A percentile compares a stretch with the other conserved stretches of the same genome.
Conservation (phyloP, 495 filamentous ascomycete species). For the Saxophila tyrrhenica region DNA sequence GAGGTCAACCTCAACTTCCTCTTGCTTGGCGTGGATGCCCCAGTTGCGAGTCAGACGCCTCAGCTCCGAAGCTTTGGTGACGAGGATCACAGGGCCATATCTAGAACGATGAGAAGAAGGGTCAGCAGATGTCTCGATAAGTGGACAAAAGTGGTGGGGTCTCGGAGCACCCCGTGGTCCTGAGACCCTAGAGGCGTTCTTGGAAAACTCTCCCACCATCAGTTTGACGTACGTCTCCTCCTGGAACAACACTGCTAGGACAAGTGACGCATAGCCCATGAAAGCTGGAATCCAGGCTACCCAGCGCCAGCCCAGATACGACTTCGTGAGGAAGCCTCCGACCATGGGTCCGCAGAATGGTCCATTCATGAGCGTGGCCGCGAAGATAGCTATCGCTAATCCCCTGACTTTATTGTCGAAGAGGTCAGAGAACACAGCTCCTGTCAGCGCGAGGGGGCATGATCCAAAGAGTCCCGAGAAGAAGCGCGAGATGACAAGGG, state of each 20-base stretch:
- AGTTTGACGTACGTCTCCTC: conserved; percentile 58
- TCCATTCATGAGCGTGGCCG: conserved; percentile 21
- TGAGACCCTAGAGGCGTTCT: too few species aligned
- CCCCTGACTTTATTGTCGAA: conserved; percentile 30
- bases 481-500: conserved; percentile 41
- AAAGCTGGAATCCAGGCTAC: conserved; percentile 55
- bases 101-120: too few species aligned
- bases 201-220: too few species aligned
- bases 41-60: conserved; percentile 52
- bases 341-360: conserved; percentile 25
- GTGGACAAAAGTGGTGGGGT: too few species aligned
- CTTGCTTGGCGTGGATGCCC: conserved; percentile 46
- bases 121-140: too few species aligned
- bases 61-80: conserved; percentile 42
- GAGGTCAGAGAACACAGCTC: conserved; percentile 39
- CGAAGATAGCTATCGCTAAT: conserved; percentile 15
- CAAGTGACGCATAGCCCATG: conserved; percentile 38
- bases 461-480: conserved; percentile 41
- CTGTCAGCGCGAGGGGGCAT: conserved; percentile 39
- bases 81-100: conserved; percentile 43
- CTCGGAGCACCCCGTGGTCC: too few species aligned
- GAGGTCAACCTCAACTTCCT: conserved; percentile 41
- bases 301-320: conserved; percentile 31
- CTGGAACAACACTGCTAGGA: conserved; percentile 35
- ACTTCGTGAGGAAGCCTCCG: conserved; percentile 25